Base-by-base conservation (phyloP, 306 rosid genomes). In the Dalbergia cultrata region DNA sequence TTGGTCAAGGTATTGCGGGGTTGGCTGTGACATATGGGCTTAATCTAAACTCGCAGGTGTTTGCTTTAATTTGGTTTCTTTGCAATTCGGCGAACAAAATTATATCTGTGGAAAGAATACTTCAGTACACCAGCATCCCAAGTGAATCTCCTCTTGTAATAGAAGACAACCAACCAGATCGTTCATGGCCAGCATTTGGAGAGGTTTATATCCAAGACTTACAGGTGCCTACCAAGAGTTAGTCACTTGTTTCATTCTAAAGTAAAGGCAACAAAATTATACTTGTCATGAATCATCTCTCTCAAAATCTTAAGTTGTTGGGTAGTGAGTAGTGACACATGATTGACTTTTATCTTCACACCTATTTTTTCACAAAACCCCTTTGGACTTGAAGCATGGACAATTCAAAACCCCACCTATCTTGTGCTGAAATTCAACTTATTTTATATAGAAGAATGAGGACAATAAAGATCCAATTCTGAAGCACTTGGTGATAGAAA, bases 1-100 rank as follows among this genome's bases (percentile, higher is more conserved):
- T 37, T 3, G 5, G 41, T 89, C 10, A 67, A 92, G 96, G 95
- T 58, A 85, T 94, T 72, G 92, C 98, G 19, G 98, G 96, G 65
- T 87, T 94, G 84, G 92, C 94, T 47, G 97, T 92, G 83, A 92
- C 97, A 11, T 94, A 90, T 67, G 98, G 97, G 65, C 91, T 90
- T 59, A 87, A 76, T 85, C 87, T 92, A 76, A 92, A 90, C 70
- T 50, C 14, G 57, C 98, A 87, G 82, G 60, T n/a, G 22, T 67
- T 78, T 70, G 37, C 6, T 69, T 16, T 90, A 22, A 86, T 90
- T 70, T 78, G 88, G 92, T 57, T 13, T 62, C 83, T 90, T 82
- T 92, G 97, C 78, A 77, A 75, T 34, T 45, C 87, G 89, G 97
- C 92, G 90, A 92, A 88, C 72, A 94, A 79, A 74, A 94, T 94